Base-by-base conservation (phyloP, 1,284 basidiomycete species). In the Cryptococcus sp. region DNA sequence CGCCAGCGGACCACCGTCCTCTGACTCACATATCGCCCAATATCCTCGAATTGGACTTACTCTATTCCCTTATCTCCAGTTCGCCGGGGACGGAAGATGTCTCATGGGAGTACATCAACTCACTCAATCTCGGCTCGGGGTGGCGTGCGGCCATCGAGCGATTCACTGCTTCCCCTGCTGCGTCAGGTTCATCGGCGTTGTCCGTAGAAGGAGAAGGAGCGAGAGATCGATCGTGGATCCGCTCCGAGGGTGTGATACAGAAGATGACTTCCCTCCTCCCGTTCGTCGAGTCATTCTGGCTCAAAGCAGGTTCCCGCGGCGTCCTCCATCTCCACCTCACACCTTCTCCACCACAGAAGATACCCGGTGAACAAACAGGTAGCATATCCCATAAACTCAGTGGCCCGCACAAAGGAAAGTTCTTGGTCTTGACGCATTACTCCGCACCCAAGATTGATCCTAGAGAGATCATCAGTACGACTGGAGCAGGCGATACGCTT, bases 401-500 rank as follows among this genome's bases (percentile, higher is more conserved):
- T 2, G 60, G 61, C 5, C 23, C 41, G n/a, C 66, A 67, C 30
- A 11, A 50, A 50, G 52, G 52, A 5, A 57, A 47, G 47, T 53
- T 22, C 30, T 27, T 62, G 20, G 82, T 90, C 5, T 53, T 93
- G 35, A 85, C 85, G 42, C 88, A 92, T 71, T 91, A 87, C 68
- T 84, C 88, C 3, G 82, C 90, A 13, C 72, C 85, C 5, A 63
- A 65, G 0, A 73, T 87, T 8, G 67, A 79, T 2, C 70, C 74
- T 13, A 71, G 76, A n/a, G 73, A 79, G 42, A 72, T 87, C 10
- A 78, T 87, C 8, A 93, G 88, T 66, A 90, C 91, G 11, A 96
- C 93, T 0, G 93, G 93, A 3, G 93, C 91, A 1, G 93, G 93
- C 0, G 93, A 97, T 76, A 87, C 90, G 2, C 84, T 94, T 20